Conservation (phyloP, 345 rosid species). For the Bruguiera gymnorhiza region DNA sequence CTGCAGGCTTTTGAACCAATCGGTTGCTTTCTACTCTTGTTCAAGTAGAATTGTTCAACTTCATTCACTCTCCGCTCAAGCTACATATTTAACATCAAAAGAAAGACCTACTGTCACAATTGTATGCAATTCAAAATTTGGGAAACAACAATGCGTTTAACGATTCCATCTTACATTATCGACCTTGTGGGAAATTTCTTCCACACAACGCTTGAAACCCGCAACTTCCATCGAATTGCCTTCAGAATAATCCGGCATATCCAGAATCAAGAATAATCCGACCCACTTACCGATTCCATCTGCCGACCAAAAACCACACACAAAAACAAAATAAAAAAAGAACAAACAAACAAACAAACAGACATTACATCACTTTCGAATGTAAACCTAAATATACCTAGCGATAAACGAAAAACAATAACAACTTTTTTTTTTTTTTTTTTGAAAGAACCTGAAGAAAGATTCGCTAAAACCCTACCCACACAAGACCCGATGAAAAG, state of each 20-base stretch:
- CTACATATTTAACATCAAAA: constrained; percentile 26
- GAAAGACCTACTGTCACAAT: not conserved
- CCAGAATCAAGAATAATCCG: not conserved
- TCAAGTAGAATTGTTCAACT: constrained; percentile 60
- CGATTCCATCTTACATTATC: constrained; percentile 3
- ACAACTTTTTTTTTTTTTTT: too few relatives aligned
- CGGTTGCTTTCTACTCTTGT: constrained; percentile 34
- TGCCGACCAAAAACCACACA: not conserved
- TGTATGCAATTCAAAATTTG: too few relatives aligned
- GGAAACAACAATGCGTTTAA: not conserved
- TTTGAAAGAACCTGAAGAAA: too few relatives aligned
- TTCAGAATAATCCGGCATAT: not conserved
- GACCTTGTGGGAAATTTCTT: constrained; percentile 11
- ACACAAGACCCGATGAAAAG: too few relatives aligned
- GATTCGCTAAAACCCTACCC: too few relatives aligned
- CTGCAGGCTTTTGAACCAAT: constrained; percentile 46
- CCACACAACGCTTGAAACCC: constrained; percentile 12
- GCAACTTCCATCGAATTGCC: constrained; percentile 2
- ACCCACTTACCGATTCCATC: not conserved
- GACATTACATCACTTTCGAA: too few relatives aligned
- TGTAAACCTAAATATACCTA: too few relatives aligned
- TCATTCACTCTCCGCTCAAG: constrained; percentile 67
- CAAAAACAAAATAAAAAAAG: not conserved
- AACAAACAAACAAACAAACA: not conserved
- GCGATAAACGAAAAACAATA: too few relatives aligned